Percentiles rank a stretch among this genome's conserved stretches.
These are phyloP conservation scores for Fusarium odoratissimum DNA, from an alignment of 2,329 filamentous ascomycete species.

Conservation along the genomic window DNA sequence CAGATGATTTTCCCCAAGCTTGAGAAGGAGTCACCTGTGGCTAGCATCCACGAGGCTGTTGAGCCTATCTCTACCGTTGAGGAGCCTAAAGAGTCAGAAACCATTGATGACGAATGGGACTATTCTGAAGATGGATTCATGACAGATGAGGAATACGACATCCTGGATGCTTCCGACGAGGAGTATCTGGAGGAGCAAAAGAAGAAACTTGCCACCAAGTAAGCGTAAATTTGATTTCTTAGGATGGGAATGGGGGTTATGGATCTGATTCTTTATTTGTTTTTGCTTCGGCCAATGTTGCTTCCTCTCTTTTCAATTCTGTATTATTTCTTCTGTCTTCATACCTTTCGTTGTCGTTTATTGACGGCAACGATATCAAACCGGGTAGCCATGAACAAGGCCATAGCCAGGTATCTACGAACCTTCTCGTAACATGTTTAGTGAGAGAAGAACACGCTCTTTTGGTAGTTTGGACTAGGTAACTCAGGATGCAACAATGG, in stretches of 20 bases:
- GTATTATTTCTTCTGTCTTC: constrained; percentile 44
- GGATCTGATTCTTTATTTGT: constrained; percentile 21
- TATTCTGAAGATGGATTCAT: constrained; percentile 81
- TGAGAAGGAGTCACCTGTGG: constrained; percentile 89
- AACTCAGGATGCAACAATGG: constrained; percentile 41
- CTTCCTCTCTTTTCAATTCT: constrained; percentile 35
- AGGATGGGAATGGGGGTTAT: constrained; percentile 37
- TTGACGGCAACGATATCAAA: constrained; percentile 5
- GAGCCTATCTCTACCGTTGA: constrained; percentile 68
- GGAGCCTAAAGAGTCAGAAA: constrained; percentile 60
- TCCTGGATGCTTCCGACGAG: constrained; percentile 93
- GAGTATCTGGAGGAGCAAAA: constrained; percentile 74
- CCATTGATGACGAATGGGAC: constrained; percentile 70
- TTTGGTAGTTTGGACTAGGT: constrained; percentile 41
- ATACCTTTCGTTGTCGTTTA: constrained; percentile 1
- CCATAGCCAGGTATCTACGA: constrained; percentile 19
- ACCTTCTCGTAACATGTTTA: constrained; percentile 24
- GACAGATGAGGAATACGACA: constrained; percentile 98
- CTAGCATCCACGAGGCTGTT: constrained; percentile 78
- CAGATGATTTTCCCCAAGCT: constrained; percentile 98
- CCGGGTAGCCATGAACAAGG: constrained; percentile 11
- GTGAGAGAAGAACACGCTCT: constrained; percentile 42
- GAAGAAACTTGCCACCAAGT: constrained; percentile 55
- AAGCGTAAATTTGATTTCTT: constrained; percentile 36
- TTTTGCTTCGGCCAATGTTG: constrained; percentile 24